Conservation (phyloP, 768 basidiomycete species). For the Trametes villosa region DNA sequence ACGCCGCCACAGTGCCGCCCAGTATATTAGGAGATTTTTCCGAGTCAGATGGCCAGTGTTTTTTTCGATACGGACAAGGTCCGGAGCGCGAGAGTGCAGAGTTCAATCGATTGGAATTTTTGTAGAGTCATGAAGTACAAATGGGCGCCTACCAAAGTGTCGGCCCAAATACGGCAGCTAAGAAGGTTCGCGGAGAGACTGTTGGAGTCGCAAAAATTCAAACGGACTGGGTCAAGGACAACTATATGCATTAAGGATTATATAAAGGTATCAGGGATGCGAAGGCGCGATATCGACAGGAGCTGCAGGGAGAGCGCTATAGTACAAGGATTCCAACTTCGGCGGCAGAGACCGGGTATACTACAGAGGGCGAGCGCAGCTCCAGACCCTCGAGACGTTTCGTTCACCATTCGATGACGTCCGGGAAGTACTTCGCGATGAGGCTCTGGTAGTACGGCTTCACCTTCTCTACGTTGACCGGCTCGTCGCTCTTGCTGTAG, state of each 20-base stretch:
- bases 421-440: conserved; percentile 86
- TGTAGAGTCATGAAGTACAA: conserved; percentile 10
- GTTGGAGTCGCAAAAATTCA: too few species aligned
- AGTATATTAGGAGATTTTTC: background rate
- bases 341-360: background rate
- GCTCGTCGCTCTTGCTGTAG: conserved; percentile 85
- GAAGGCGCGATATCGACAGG: background rate
- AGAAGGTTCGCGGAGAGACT: conserved; percentile 12
- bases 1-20: conserved; percentile 8
- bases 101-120: conserved; percentile 25
- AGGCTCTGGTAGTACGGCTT: conserved; percentile 83
- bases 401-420: conserved; percentile 74
- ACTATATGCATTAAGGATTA: conserved; percentile 3
- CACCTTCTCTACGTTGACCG: conserved; percentile 62
- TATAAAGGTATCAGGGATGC: background rate
- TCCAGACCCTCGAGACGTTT: background rate
- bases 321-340: conserved; percentile 13
- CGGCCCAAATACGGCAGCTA: conserved; percentile 4
- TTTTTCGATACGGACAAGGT: conserved; percentile 17
- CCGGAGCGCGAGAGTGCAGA: conserved; percentile 2
- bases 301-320: background rate
- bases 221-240: background rate
- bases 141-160: conserved; percentile 6
- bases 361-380: background rate
- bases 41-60: too few species aligned